Percentiles rank a stretch among this genome's conserved stretches.
Evolutionary conservation across 108 stramenopile genomes (phyloP).

Genomic region (Nitzschia palea): DNA sequence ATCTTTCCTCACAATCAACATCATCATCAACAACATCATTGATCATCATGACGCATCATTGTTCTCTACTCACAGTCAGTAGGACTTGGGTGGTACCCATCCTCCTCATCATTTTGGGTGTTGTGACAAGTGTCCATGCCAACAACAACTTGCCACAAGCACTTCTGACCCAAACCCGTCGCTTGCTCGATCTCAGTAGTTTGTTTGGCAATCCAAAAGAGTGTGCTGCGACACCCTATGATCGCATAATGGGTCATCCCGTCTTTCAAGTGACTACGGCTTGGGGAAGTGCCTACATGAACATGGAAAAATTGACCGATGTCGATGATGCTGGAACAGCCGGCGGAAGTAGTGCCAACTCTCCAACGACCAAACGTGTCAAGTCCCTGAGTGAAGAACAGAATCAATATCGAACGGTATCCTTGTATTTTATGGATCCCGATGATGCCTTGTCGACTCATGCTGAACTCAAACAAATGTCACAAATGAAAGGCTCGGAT

Average conservation of each 20-base stretch:
- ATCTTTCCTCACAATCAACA: too few species aligned
- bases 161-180: constrained; percentile 19
- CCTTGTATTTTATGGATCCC: constrained; percentile 79
- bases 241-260: constrained; percentile 71
- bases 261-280: constrained; percentile 85
- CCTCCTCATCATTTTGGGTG: not conserved
- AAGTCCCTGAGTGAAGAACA: constrained; percentile 38
- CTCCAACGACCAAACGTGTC: not conserved
- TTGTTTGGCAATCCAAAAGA: constrained; percentile 34
- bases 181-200: constrained; percentile 23
- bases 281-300: constrained; percentile 86
- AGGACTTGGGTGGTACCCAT: too few species aligned
- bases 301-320: constrained; percentile 61
- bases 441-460: constrained; percentile 73
- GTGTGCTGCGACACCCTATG: constrained; percentile 56
- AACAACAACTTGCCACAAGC: not conserved
- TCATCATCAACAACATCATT: too few species aligned
- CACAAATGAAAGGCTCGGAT: constrained; percentile 66
- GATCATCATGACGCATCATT: too few species aligned
- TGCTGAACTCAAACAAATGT: constrained; percentile 82
- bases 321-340: constrained; percentile 31
- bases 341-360: not conserved
- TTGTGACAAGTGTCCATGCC: not conserved
- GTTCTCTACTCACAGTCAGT: too few species aligned
- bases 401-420: constrained; percentile 60